phyloP scores from a whole-genome alignment of 1,139 yeast species.

The Taiozyma onychis region DNA sequence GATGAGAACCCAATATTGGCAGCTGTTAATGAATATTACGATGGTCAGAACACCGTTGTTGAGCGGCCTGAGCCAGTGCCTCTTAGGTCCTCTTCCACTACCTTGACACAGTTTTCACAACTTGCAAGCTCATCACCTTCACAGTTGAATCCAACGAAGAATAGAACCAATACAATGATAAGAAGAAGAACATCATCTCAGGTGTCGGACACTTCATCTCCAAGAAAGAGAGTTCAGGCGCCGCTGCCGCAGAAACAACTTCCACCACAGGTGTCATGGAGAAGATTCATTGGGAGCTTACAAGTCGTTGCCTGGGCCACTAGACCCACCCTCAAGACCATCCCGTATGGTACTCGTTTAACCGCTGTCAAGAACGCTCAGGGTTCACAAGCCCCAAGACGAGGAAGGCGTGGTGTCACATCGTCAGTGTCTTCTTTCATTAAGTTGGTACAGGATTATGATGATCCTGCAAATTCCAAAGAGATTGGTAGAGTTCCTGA shows the following conservation, averaged over 20 bases:
- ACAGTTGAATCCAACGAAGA: too few relatives aligned
- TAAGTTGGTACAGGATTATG: conserved; percentile 18
- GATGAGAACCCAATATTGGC: conserved; percentile 12
- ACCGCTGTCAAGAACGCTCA: conserved; percentile 30
- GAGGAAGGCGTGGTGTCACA: conserved; percentile 19
- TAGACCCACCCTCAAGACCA: conserved; percentile 54
- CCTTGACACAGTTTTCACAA: neutral
- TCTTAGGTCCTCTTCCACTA: neutral
- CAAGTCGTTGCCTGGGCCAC: conserved; percentile 82
- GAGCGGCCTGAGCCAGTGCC: neutral
- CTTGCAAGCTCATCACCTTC: neutral
- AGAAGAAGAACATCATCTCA: neutral
- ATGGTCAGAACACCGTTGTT: conserved; percentile 1
- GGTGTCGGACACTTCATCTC: neutral
- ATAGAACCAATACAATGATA: neutral
- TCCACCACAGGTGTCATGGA: conserved; percentile 23
- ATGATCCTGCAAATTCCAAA: conserved; percentile 28
- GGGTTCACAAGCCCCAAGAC: conserved; percentile 25
- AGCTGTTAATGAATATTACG: conserved; percentile 21
- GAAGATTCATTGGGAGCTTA: conserved; percentile 59
- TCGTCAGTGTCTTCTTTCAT: conserved; percentile 20
- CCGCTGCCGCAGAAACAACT: neutral
- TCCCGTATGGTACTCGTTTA: conserved; percentile 46
- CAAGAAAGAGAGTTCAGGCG: neutral
- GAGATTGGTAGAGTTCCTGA: conserved; percentile 80